Conservation (phyloP, 2,329 filamentous ascomycete species). For the Falciphora oryzae region DNA sequence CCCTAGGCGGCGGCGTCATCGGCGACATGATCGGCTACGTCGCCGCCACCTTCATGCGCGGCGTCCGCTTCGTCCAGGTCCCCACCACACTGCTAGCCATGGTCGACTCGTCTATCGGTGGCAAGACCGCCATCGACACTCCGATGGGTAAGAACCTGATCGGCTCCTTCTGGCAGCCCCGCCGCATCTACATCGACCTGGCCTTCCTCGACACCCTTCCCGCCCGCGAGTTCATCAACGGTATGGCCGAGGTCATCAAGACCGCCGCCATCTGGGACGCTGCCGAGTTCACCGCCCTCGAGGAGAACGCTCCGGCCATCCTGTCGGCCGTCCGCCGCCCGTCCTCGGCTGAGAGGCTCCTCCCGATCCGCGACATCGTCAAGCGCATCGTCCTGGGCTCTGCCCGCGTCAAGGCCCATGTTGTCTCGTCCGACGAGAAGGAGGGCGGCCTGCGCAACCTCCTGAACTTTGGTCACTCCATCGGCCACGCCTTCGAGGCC, state of each 20-base stretch:
- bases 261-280: constrained; percentile 96
- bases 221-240: constrained; percentile 90
- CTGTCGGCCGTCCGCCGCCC: constrained; percentile 59
- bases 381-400: constrained; percentile 83
- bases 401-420: constrained; percentile 86
- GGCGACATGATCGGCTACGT: constrained; percentile 98
- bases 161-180: constrained; percentile 93
- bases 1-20: constrained; percentile 92
- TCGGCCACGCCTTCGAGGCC: constrained; percentile 93
- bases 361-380: constrained; percentile 62
- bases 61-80: constrained; percentile 92
- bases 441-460: constrained; percentile 92
- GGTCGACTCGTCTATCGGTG: constrained; percentile 98
- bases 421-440: constrained; percentile 90
- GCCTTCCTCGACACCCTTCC: constrained; percentile 87
- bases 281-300: constrained; percentile 75
- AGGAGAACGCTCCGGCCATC: constrained; percentile 73
- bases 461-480: constrained; percentile 96
- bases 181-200: constrained; percentile 90
- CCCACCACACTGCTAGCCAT: constrained; percentile 92
- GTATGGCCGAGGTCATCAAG: constrained; percentile 98
- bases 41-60: constrained; percentile 97
- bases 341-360: constrained; percentile 46
- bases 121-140: constrained; percentile 97
- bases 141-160: constrained; percentile 94